A percentile compares a stretch with the other conserved stretches of the same genome.
phyloP scores from a whole-genome alignment of 208 protist species.

The Leishmania aethiopica region DNA sequence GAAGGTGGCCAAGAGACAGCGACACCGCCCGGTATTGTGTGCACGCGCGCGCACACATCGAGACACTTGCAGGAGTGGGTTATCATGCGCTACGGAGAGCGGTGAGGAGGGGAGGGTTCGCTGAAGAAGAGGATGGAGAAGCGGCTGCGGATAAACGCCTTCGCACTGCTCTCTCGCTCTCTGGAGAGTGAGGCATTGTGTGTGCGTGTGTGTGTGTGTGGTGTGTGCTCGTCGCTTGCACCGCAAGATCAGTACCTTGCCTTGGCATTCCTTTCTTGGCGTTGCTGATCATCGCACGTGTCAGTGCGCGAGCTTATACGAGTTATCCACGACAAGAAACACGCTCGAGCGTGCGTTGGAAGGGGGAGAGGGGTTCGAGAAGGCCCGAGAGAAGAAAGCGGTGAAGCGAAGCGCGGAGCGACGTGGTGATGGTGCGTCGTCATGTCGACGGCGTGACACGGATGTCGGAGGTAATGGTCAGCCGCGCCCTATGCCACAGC shows the following conservation, averaged over 20 bases:
- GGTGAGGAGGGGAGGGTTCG: background rate
- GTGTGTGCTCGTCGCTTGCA: background rate
- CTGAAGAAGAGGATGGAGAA: background rate
- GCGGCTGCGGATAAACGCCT: background rate
- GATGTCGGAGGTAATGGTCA: slow-evolving; percentile 79
- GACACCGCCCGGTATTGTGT: background rate
- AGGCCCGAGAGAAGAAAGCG: slow-evolving; percentile 7
- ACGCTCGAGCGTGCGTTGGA: background rate
- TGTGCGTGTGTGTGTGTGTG: background rate
- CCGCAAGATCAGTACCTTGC: background rate
- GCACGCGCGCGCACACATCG: background rate
- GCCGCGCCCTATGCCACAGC: slow-evolving; percentile 60
- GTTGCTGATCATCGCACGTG: background rate
- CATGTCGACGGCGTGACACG: slow-evolving; percentile 54
- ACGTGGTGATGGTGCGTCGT: background rate
- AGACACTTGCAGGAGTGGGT: background rate
- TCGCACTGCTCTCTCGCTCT: background rate
- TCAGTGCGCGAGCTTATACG: background rate
- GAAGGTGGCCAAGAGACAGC: background rate
- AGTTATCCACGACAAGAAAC: background rate
- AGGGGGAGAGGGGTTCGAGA: background rate
- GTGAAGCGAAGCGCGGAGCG: background rate
- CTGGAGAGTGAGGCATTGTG: background rate
- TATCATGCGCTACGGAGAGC: background rate
- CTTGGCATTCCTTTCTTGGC: background rate